These are phyloP conservation scores for Withania somnifera DNA, from an alignment of 305 asterid genomes.

Conservation along the genomic window DNA sequence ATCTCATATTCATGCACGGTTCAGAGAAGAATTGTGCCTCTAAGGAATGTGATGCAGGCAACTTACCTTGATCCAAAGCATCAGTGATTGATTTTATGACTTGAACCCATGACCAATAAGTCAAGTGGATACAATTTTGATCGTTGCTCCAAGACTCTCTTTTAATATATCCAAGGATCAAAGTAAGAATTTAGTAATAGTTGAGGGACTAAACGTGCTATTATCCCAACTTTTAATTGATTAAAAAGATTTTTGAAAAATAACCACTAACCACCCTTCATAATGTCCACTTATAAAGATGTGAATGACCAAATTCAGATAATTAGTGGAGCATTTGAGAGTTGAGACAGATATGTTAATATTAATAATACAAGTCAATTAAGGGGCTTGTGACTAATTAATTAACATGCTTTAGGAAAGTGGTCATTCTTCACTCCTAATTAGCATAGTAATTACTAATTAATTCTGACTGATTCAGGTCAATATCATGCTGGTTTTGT, in stretches of 20 bases:
- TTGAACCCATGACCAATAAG: no score
- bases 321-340: background rate
- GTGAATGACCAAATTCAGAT: background rate
- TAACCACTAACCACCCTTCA: slow-evolving; percentile 25
- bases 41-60: no score
- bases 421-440: no score
- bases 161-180: no score
- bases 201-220: background rate
- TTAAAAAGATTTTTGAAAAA: slow-evolving; percentile 7
- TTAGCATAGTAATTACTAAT: background rate
- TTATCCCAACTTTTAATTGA: background rate
- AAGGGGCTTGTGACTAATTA: background rate
- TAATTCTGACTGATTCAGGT: background rate
- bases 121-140: no score
- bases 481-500: background rate
- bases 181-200: background rate
- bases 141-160: no score
- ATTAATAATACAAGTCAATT: background rate
- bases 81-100: no score
- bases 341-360: background rate
- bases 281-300: slow-evolving; percentile 8
- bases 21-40: no score
- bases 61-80: no score
- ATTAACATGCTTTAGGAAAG: background rate
- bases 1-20: no score